These are phyloP conservation scores for Trichosporon sp. DNA, from an alignment of 1,284 basidiomycete species.

Conservation along the genomic window DNA sequence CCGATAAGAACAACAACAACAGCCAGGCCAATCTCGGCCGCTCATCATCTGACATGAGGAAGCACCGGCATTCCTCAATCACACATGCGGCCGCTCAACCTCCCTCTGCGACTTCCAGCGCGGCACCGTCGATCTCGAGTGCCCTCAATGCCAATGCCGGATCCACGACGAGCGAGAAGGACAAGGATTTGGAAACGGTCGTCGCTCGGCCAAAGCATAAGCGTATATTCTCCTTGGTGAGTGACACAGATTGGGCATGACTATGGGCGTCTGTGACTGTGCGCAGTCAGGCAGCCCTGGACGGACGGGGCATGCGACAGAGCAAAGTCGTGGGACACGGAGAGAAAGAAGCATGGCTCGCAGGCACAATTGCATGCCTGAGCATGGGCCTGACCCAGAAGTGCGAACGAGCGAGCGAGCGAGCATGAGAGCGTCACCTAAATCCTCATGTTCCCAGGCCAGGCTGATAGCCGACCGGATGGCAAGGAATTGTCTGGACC, in stretches of 20 bases:
- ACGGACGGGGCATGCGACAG: not conserved
- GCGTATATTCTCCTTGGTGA: slow-evolving; percentile 1
- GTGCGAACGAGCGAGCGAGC: too few species aligned
- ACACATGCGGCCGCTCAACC: not conserved
- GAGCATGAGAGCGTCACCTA: too few species aligned
- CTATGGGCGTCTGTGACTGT: too few species aligned
- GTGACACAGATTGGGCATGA: not conserved
- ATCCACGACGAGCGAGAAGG: not conserved
- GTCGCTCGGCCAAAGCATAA: not conserved
- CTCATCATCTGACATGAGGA: not conserved
- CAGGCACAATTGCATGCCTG: not conserved
- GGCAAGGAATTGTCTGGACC: too few species aligned
- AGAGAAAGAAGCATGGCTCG: not conserved
- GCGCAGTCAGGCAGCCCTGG: not conserved
- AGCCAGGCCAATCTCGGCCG: not conserved
- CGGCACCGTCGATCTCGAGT: not conserved
- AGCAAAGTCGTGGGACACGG: not conserved
- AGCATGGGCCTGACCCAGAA: too few species aligned
- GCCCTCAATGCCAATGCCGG: not conserved
- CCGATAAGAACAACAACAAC: not conserved
- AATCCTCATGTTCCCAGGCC: too few species aligned
- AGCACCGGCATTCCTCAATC: not conserved
- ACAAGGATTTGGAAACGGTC: not conserved
- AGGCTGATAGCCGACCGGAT: too few species aligned
- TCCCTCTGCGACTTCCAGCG: not conserved